Base-by-base conservation (phyloP, 176 grass and related monocot genomes). In the Luzula sylvatica region DNA sequence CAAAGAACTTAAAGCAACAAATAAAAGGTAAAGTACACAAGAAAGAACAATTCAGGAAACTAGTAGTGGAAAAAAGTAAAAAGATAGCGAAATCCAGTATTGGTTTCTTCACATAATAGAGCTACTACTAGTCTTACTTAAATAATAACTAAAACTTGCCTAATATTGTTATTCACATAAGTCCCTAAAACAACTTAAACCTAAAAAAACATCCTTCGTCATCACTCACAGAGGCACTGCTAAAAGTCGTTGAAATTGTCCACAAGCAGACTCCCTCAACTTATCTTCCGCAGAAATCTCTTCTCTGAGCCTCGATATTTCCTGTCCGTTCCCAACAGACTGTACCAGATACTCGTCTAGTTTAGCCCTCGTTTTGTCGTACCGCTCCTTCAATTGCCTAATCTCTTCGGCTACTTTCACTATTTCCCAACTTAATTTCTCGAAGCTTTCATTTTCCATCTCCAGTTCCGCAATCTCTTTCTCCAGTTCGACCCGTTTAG, bases 271-370 rank as follows among this genome's bases (percentile, higher is more conserved):
- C 12, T 2, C 38, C 20, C 26, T 13, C 6, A 5, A 26, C 21
- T 23, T 61, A 61, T 26, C 44, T 45, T 25, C 56, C 41, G n/a
- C 11, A 45, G 56, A 61, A 17, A 61, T 12, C 38, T 61, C 38
- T 16, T 61, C 44, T 15, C 44, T 61, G 21, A 61, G 56, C 38
- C 38, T 61, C 16, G 56, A 61, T 61, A 45, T 61, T 61, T 61
- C 56, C 15, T 61, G 56, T 14, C 56, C 56, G 44, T 61, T 61
- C 7, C 56, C 56, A 25, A 61, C 56, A 24, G 56, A 42, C 20
- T 25, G 56, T 6, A 42, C 56, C 56, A 61, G 19, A 7, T 42
- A 40, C 21, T 8, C 8, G 26, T 61, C 56, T 61, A 13, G 41
- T 40, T 45, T 29, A 11, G n/a, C 56, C 38, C 41, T 40, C 38